Base-by-base conservation (phyloP, 768 basidiomycete genomes). In the Pleurotus salmoneostramineus region DNA sequence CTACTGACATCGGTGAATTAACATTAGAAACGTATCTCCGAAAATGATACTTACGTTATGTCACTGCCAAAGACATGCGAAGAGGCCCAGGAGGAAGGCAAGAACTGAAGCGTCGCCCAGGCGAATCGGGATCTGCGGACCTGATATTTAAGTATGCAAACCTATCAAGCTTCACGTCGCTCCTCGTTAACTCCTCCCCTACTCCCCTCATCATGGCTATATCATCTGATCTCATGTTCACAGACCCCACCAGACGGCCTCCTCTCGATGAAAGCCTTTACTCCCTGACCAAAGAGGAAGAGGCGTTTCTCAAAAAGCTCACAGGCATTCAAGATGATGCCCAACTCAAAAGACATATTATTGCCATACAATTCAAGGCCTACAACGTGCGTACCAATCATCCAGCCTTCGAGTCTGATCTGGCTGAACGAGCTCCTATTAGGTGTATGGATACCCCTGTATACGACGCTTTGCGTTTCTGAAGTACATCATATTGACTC, bases 311-410 rank as follows among this genome's bases (percentile, higher is more conserved):
- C 63, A 70, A 74, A 57, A 31, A 56, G 2, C 60, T 69, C 44
- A 78, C 76, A 0, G 71, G 71, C 12, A 77, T 77, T 31, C 33
- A 65, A 5, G 71, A 76, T 56, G 71, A 75, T 1, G 62, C 69
- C 4, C 68, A 69, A 34, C 63, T 79, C 54, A 77, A 72, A 63
- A 58, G 71, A 7, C 78, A 79, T 62, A 71, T 79, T n/a, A 35
- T 76, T 4, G 58, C 56, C 0, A 69, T 76, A 4, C 77, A 77
- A 58, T 61, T 60, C 45, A 72, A 72, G 48, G 78, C 78, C 3
- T 67, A 68, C 43, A 58, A 64, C 37, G 73, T 69, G n/a, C 12
- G 44, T 11, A 11, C 44, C 44, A 17, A 6, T 17, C 44, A 14
- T 45, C 44, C 44, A n/a, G 44, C 8, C 14, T 42, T 55, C 14